These are phyloP conservation scores for Kregervanrija pseudodelftensis DNA, from an alignment of 805 yeast species.

Conservation along the genomic window DNA sequence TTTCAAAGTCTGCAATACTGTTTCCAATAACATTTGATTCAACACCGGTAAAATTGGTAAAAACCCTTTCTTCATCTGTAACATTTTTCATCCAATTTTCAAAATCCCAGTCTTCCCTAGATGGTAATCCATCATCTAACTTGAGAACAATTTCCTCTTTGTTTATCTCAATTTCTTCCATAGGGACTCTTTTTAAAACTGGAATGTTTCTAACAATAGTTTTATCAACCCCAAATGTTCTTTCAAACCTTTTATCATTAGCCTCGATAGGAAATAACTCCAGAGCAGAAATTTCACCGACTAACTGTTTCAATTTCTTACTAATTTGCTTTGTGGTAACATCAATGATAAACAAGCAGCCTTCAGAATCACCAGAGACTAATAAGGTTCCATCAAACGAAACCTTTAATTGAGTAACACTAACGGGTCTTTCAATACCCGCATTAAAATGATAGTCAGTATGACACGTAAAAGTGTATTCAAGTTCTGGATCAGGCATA, in stretches of 20 bases:
- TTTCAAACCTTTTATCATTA: slow-evolving; percentile 12
- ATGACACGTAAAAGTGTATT: slow-evolving; percentile 49
- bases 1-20: not conserved
- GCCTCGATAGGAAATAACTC: slow-evolving; percentile 14
- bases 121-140: slow-evolving; percentile 16
- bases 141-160: slow-evolving; percentile 39
- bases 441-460: slow-evolving; percentile 16
- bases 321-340: slow-evolving; percentile 60
- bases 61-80: slow-evolving; percentile 44
- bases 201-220: slow-evolving; percentile 43
- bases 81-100: slow-evolving; percentile 43
- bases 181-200: slow-evolving; percentile 53
- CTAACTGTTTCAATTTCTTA: slow-evolving; percentile 40
- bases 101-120: slow-evolving; percentile 29
- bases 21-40: slow-evolving; percentile 27
- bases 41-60: slow-evolving; percentile 36
- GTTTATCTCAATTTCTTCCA: slow-evolving; percentile 30
- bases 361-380: slow-evolving; percentile 68
- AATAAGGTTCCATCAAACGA: slow-evolving; percentile 71
- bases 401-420: slow-evolving; percentile 47
- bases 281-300: slow-evolving; percentile 22
- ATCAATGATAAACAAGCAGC: slow-evolving; percentile 64
- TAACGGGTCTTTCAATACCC: slow-evolving; percentile 17
- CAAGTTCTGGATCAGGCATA: slow-evolving; percentile 42
- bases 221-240: slow-evolving; percentile 26